These are phyloP conservation scores for Neurospora sp. DNA, from an alignment of 495 filamentous ascomycete species.

Conservation along the genomic window DNA sequence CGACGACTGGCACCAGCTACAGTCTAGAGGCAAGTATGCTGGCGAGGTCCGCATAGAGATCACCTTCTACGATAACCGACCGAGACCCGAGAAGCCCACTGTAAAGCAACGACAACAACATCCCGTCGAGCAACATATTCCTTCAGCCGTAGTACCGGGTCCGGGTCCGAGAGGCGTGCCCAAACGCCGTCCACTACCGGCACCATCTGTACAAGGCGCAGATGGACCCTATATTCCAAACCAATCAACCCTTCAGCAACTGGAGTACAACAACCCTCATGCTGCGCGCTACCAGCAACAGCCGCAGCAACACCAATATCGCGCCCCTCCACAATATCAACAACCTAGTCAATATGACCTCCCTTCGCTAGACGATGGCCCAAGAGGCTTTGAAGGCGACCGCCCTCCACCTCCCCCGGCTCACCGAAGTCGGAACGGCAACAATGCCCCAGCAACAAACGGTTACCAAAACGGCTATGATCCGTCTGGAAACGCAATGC, in stretches of 20 bases:
- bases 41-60: slow-evolving; percentile 92
- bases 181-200: slow-evolving; percentile 70
- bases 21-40: slow-evolving; percentile 85
- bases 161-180: slow-evolving; percentile 38
- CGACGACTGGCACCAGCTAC: slow-evolving; percentile 82
- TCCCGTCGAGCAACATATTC: neutral
- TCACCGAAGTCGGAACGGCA: slow-evolving; percentile 31
- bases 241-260: slow-evolving; percentile 31
- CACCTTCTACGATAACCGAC: slow-evolving; percentile 87
- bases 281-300: slow-evolving; percentile 24
- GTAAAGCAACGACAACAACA: slow-evolving; percentile 34
- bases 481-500: slow-evolving; percentile 20
- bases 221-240: slow-evolving; percentile 22
- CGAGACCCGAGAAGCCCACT: slow-evolving; percentile 57
- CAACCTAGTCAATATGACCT: slow-evolving; percentile 8
- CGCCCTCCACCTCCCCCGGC: slow-evolving; percentile 37
- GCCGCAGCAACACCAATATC: slow-evolving; percentile 19
- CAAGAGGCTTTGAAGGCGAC: slow-evolving; percentile 17
- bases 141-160: neutral
- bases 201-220: slow-evolving; percentile 19
- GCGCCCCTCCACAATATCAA: slow-evolving; percentile 15
- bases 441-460: slow-evolving; percentile 24
- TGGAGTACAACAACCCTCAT: slow-evolving; percentile 35
- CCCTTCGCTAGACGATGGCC: slow-evolving; percentile 7
- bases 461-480: slow-evolving; percentile 25